phyloP scores from a whole-genome alignment of 495 filamentous ascomycete genomes.

The Xylaria telfairii region DNA sequence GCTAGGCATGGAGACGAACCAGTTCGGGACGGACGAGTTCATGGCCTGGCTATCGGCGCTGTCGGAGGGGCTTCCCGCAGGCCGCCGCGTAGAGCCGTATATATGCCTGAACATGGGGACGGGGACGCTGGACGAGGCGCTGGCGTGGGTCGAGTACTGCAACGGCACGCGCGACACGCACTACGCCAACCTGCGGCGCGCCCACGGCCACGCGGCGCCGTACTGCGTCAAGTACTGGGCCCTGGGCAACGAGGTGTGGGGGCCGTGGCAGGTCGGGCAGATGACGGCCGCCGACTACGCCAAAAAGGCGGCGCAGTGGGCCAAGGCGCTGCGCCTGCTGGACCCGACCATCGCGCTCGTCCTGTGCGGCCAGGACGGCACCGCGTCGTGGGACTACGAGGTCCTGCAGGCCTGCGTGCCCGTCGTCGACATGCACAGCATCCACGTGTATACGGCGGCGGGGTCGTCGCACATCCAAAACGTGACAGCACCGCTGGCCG shows the following conservation, averaged over 20 bases:
- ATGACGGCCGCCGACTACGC: constrained; percentile 78
- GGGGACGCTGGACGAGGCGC: constrained; percentile 74
- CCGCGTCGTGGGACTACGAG: constrained; percentile 72
- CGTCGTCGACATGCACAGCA: constrained; percentile 71
- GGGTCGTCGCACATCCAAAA: constrained; percentile 57
- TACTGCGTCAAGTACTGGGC: constrained; percentile 71
- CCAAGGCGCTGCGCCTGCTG: constrained; percentile 77
- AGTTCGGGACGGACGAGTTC: constrained; percentile 85
- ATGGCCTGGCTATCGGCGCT: constrained; percentile 76
- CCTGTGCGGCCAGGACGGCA: constrained; percentile 74
- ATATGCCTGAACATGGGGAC: constrained; percentile 78
- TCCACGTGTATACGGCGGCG: constrained; percentile 72
- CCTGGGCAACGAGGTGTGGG: constrained; percentile 76
- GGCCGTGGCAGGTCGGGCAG: constrained; percentile 81
- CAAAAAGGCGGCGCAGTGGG: constrained; percentile 79
- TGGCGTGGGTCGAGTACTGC: constrained; percentile 84
- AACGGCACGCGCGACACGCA: constrained; percentile 74
- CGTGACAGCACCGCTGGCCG: constrained; percentile 69
- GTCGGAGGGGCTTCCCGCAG: constrained; percentile 40
- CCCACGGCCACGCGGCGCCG: constrained; percentile 73
- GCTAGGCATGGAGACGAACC: constrained; percentile 74
- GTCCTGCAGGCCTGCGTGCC: constrained; percentile 72
- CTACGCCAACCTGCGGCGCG: constrained; percentile 76
- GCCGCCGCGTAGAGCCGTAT: constrained; percentile 67
- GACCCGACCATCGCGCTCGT: constrained; percentile 71